These are phyloP conservation scores for Colletotrichum musicola DNA, from an alignment of 2,329 filamentous ascomycete genomes.

Conservation along the genomic window DNA sequence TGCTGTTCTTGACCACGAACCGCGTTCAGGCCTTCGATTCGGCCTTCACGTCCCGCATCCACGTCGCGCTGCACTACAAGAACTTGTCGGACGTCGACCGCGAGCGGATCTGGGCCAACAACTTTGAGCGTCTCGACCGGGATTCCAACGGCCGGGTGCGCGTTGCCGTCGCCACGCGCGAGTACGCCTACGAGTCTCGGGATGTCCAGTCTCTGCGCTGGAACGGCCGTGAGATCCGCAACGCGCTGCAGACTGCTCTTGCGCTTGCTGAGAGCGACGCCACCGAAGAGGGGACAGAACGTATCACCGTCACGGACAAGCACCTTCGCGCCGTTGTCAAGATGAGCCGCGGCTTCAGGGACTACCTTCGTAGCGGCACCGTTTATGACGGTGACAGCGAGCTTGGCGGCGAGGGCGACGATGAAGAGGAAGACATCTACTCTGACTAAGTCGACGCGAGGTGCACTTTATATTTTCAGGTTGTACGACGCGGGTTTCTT, in stretches of 20 bases:
- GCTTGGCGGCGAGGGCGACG: slow-evolving; percentile 27
- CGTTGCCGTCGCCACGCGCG: slow-evolving; percentile 40
- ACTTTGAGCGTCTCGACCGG: slow-evolving; percentile 45
- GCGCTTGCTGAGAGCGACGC: slow-evolving; percentile 46
- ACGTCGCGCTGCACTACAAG: slow-evolving; percentile 47
- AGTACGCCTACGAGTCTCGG: slow-evolving; percentile 41
- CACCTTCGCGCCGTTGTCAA: slow-evolving; percentile 42
- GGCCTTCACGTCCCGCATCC: slow-evolving; percentile 48
- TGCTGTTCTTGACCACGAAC: slow-evolving; percentile 65
- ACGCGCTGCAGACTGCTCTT: slow-evolving; percentile 51
- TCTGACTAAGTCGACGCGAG: slow-evolving; percentile 15
- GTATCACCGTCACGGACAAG: slow-evolving; percentile 40
- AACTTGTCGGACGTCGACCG: slow-evolving; percentile 46
- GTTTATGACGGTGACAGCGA: slow-evolving; percentile 38
- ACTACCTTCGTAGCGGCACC: slow-evolving; percentile 45
- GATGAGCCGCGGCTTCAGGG: slow-evolving; percentile 42
- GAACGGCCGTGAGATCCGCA: slow-evolving; percentile 50
- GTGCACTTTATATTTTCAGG: too few relatives aligned
- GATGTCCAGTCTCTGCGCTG: slow-evolving; percentile 41
- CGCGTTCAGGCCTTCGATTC: slow-evolving; percentile 54
- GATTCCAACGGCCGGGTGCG: slow-evolving; percentile 44
- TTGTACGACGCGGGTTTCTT: background rate
- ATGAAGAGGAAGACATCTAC: slow-evolving; percentile 32
- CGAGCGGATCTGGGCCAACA: slow-evolving; percentile 46
- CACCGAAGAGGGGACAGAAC: slow-evolving; percentile 37